Evolutionary conservation across 106 monocot species (phyloP), one percentile per base, ranked within the genome.

Genomic region (Allium fistulosum): DNA sequence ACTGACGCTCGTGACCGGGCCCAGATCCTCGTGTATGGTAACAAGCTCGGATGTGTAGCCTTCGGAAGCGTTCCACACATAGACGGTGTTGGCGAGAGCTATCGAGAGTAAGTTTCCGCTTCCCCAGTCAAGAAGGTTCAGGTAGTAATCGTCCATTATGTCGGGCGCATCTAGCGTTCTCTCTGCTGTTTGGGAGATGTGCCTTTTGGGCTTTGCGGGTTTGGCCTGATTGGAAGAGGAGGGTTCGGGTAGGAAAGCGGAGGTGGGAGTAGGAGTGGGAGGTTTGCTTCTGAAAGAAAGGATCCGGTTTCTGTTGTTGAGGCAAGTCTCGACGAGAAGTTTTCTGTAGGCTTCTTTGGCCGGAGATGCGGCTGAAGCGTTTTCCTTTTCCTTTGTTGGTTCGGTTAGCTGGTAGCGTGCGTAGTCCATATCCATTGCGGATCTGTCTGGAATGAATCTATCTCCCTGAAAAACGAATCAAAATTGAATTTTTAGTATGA

Each of bases 391-490:
- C 52, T 78, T 90, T 64, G 59, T 81, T 45, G 70, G 22, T 61
- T 90, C 80, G 1, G 80, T 80, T 22, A 90, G 69, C 49, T 76
- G 59, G 73, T 69, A 85, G 58, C 74, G 76, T 7, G 90, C 90
- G 49, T 78, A 51, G 27, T 85, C 90, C 22, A 90, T 71, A 49
- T 85, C 85, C 82, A 83, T 85, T 9, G 85, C 74, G 12, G 85
- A 83, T 69, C 85, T 47, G 55, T 83, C 80, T 8, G 85, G 90
- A 46, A 90, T 90, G 73, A 90, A 90, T 57, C 90, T 79, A 13
- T 90, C 90, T 14, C 78, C 68, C 83, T 80, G 9, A 3, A 4
- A 48, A 16, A 48, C 9, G 11, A 48, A 47, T 49, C 14, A 16
- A 1, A 46, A 62, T 6, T 9, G 46, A 28, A 0, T 5, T 11